Evolutionary conservation across 2,329 filamentous ascomycete species (phyloP).

Genomic region (Pseudogymnoascus sp.): DNA sequence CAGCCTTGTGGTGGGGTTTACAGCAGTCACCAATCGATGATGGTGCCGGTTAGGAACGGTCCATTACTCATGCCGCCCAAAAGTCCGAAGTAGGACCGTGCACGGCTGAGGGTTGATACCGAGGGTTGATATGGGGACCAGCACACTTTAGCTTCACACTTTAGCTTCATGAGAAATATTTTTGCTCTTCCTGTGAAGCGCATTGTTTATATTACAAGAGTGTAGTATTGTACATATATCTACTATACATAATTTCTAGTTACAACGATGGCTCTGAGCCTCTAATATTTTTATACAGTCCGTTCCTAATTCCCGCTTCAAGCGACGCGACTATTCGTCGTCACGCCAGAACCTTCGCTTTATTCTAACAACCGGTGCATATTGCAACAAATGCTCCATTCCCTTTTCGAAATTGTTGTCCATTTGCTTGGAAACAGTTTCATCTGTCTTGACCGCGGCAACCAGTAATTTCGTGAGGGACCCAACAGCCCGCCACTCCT

Average conservation of each 20-base stretch:
- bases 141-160: neutral
- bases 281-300: neutral
- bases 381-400: neutral
- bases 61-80: neutral
- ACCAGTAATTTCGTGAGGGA: neutral
- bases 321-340: neutral
- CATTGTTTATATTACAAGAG: slow-evolving; percentile 1
- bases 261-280: neutral
- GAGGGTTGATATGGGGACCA: neutral
- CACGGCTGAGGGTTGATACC: neutral
- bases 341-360: neutral
- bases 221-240: slow-evolving; percentile 8
- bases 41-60: slow-evolving; percentile 4
- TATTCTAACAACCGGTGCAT: slow-evolving; percentile 5
- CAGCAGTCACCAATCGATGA: slow-evolving; percentile 2
- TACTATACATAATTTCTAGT: slow-evolving; percentile 1
- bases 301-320: neutral
- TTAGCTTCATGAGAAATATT: neutral
- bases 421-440: neutral
- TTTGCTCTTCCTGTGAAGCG: neutral
- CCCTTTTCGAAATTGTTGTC: neutral
- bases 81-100: slow-evolving; percentile 8
- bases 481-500: neutral
- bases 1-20: slow-evolving; percentile 10
- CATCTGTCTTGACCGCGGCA: neutral